A percentile compares a stretch with the other conserved stretches of the same genome.
Evolutionary conservation across 345 rosid genomes (phyloP).

Genomic region (Citrus australasica): DNA sequence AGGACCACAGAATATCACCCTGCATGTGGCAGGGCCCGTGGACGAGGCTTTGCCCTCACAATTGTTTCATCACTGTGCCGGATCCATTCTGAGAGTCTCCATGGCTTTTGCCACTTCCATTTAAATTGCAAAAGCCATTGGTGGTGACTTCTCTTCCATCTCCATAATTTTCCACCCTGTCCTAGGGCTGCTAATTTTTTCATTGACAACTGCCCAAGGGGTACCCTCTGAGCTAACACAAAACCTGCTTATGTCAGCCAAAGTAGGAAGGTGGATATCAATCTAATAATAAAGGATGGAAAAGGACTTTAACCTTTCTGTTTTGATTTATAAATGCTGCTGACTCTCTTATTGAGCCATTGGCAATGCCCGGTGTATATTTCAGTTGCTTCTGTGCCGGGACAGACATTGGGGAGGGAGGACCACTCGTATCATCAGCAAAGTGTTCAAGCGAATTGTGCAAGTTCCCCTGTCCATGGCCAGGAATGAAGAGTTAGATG

Average conservation of each 20-base stretch:
- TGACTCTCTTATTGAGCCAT: conserved; percentile 52
- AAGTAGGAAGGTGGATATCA: conserved; percentile 7
- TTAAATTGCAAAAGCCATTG: conserved; percentile 96
- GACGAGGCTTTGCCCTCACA: conserved; percentile 64
- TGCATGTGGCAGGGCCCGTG: conserved; percentile 37
- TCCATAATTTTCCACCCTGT: conserved; percentile 90
- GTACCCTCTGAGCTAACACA: conserved; percentile 69
- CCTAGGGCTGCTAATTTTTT: conserved; percentile 64
- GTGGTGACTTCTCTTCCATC: conserved; percentile 99
- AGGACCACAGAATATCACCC: conserved; percentile 25
- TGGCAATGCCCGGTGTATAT: conserved; percentile 83
- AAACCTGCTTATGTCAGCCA: conserved; percentile 11
- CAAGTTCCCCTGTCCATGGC: conserved; percentile 48
- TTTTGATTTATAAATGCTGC: conserved; percentile 65
- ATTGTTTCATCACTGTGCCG: conserved; percentile 84
- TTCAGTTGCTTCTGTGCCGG: conserved; percentile 95
- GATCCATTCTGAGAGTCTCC: conserved; percentile 95
- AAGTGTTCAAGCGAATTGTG: conserved; percentile 59
- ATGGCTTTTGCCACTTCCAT: conserved; percentile 99
- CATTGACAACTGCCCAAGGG: conserved; percentile 72
- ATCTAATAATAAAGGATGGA: background rate
- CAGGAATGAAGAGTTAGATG: conserved; percentile 14
- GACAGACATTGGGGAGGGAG: conserved; percentile 66
- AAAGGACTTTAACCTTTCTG: conserved; percentile 51
- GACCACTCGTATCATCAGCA: conserved; percentile 54